phyloP scores from a whole-genome alignment of 805 yeast genomes.

The Candida palmyrensis region DNA sequence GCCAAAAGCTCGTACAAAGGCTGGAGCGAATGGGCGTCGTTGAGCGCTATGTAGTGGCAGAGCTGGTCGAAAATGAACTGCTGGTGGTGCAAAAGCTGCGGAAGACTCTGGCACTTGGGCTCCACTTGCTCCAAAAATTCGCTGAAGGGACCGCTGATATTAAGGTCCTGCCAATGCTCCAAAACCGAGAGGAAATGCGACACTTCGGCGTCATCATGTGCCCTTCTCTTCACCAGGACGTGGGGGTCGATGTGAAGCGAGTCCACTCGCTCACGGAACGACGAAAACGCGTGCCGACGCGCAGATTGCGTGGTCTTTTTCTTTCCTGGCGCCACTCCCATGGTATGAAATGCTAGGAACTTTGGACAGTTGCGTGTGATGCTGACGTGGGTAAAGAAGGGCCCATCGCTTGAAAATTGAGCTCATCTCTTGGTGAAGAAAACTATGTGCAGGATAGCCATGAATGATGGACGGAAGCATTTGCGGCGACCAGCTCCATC shows the following conservation, averaged over 20 bases:
- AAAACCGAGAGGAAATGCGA: conserved; percentile 78
- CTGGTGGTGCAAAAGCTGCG: conserved; percentile 76
- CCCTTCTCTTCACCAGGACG: conserved; percentile 49
- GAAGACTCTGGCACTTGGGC: conserved; percentile 59
- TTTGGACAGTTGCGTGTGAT: conserved; percentile 7
- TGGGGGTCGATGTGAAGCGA: conserved; percentile 75
- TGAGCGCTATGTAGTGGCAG: conserved; percentile 38
- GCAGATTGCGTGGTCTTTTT: conserved; percentile 40
- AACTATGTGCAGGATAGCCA: no score
- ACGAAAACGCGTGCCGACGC: conserved; percentile 56
- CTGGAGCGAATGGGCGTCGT: conserved; percentile 70
- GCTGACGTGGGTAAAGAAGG: no score
- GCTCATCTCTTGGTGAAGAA: no score
- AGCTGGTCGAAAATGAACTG: conserved; percentile 50
- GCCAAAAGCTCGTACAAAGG: conserved; percentile 74
- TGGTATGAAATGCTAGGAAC: conserved; percentile 1
- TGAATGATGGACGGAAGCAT: no score
- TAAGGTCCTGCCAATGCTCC: conserved; percentile 85
- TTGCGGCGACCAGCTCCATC: no score
- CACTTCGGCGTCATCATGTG: conserved; percentile 64
- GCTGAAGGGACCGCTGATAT: conserved; percentile 66
- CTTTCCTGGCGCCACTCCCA: conserved; percentile 1
- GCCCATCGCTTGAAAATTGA: no score
- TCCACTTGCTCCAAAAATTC: conserved; percentile 55
- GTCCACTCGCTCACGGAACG: conserved; percentile 83